phyloP scores from a whole-genome alignment of 768 basidiomycete genomes.

The Amanita muscaria region DNA sequence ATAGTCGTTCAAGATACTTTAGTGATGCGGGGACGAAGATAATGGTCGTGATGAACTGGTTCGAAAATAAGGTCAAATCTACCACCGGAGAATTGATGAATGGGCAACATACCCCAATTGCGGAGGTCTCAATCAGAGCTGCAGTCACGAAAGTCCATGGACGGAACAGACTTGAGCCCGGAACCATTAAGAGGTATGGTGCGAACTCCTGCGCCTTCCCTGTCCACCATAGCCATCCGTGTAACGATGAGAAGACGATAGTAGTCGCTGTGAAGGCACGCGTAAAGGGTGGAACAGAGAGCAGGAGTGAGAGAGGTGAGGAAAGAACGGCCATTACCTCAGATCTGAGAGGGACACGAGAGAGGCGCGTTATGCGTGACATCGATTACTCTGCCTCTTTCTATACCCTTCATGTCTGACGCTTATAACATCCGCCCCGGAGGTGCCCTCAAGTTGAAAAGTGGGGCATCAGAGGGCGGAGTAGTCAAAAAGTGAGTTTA shows the following conservation, averaged over 20 bases:
- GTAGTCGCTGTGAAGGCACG: conserved; percentile 62
- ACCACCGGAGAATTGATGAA: neutral
- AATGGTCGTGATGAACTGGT: conserved; percentile 68
- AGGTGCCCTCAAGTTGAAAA: conserved; percentile 86
- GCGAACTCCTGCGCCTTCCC: conserved; percentile 26
- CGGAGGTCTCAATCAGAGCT: conserved; percentile 73
- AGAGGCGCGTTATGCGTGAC: conserved; percentile 9
- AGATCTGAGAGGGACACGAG: conserved; percentile 2
- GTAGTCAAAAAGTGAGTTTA: conserved; percentile 69
- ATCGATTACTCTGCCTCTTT: conserved; percentile 2
- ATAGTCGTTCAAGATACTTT: conserved; percentile 88
- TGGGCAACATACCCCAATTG: conserved; percentile 64
- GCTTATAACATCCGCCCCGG: conserved; percentile 74
- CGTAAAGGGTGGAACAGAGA: conserved; percentile 73
- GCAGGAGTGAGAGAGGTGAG: conserved; percentile 57
- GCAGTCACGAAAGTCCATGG: conserved; percentile 95
- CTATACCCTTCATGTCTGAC: conserved; percentile 53
- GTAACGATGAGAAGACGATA: conserved; percentile 45
- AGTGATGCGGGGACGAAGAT: conserved; percentile 74
- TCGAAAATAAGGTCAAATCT: conserved; percentile 5
- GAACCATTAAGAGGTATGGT: conserved; percentile 73
- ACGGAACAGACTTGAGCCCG: conserved; percentile 71
- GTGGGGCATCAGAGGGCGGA: conserved; percentile 70
- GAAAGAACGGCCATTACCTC: conserved; percentile 66
- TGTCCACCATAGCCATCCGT: conserved; percentile 59